These are phyloP conservation scores for Diplosphaera chodatii DNA, from an alignment of 139 green algal genomes.

Conservation along the genomic window DNA sequence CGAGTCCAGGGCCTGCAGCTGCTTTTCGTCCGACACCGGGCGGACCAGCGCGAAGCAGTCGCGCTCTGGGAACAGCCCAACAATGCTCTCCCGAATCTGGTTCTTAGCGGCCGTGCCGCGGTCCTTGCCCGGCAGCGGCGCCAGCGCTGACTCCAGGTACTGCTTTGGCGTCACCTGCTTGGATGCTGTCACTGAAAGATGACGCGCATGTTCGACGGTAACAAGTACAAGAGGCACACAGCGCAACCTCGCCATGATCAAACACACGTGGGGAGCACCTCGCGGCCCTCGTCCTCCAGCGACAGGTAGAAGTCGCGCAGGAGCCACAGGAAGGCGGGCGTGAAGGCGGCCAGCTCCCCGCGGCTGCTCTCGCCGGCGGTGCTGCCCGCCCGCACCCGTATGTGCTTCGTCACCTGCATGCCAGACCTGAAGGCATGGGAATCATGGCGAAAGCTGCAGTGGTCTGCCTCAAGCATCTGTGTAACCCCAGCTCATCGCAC, in stretches of 20 bases:
- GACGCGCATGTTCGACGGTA: no score
- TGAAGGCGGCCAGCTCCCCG: conserved; percentile 62
- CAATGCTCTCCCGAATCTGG: conserved; percentile 85
- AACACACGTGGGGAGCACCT: no score
- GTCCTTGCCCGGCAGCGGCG: conserved; percentile 39
- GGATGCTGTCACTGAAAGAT: no score
- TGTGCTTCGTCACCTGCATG: conserved; percentile 66
- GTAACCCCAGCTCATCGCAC: conserved; percentile 61
- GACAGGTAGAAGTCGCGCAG: conserved; percentile 95
- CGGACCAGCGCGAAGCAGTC: conserved; percentile 90
- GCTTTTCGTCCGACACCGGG: conserved; percentile 76
- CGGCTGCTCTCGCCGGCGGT: conserved; percentile 12
- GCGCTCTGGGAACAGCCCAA: conserved; percentile 80
- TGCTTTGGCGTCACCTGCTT: conserved; percentile 64
- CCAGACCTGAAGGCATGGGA: no score
- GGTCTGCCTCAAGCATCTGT: no score
- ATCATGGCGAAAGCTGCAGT: no score
- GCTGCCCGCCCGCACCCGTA: conserved; percentile 53
- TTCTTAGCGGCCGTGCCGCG: conserved; percentile 81
- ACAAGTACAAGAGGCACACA: no score
- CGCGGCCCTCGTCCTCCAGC: conserved; percentile 80
- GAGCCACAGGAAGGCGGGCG: conserved; percentile 90
- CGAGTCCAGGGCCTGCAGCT: conserved; percentile 67
- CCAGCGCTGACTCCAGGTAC: conserved; percentile 90
- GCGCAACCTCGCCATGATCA: no score